Evolutionary conservation across 371 early-diverging fungal genomes (phyloP), one percentile per base, ranked within the genome.

Genomic region (Mortierella sp.): DNA sequence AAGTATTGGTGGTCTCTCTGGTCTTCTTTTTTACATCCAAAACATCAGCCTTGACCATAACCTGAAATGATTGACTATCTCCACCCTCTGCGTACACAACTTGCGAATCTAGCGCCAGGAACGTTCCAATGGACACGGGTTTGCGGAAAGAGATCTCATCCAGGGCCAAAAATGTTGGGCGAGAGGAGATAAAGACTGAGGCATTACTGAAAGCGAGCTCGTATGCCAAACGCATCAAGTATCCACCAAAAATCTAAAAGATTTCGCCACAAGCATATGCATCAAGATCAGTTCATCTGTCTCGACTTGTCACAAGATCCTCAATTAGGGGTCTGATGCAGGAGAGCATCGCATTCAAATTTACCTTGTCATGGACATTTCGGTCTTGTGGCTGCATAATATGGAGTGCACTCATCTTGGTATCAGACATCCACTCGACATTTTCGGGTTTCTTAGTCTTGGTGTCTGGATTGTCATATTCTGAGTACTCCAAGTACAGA

Each of bases 111-210:
- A 98, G 83, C 11, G 85, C 84, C 16, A 98, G 85, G 35, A 98
- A 84, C 1, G 94, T 92, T 2, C 98, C 97, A 60, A 98, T 93
- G 52, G 93, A 93, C n/a, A 98, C 98, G 0, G 98, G 97, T 73
- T 90, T 91, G 16, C 90, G 85, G 79, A 98, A 98, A 10, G 91
- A 83, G 65, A 97, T 93, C 72, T 98, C 97, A 78, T 97, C 98
- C 64, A 96, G 87, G 4, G 96, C 92, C 22, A 93, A 77, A 54
- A 95, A 90, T 0, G 62, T 81, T 4, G 90, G 90, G 5, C 88
- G 86, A 10, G 86, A 75, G 16, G 88, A 86, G 39, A 89, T 84
- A 61, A 90, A 94, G 10, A 94, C 76, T 2, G 89, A 86, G 1
- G 92, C 95, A 49, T 92, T 92, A 24, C 93, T 87, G 85, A 89